Evolutionary conservation across 331 rosid genomes (phyloP).

Genomic region (Rosa hybrid): DNA sequence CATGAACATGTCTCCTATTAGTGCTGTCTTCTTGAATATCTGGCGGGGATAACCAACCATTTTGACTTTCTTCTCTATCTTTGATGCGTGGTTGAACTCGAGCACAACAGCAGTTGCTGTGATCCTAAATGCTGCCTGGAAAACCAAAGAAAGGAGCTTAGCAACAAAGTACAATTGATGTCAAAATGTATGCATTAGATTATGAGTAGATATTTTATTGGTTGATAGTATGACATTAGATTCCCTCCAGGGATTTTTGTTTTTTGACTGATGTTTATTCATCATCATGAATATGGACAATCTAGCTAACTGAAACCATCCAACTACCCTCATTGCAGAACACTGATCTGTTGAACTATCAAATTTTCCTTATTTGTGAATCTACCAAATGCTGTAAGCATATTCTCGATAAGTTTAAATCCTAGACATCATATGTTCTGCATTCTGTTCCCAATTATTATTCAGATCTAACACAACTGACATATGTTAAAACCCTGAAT

Average conservation of each 20-base stretch:
- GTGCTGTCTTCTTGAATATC: conserved; percentile 90
- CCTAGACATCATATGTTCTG: not conserved
- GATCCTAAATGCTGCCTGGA: conserved; percentile 79
- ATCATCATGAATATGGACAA: too few species aligned
- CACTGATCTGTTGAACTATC: too few species aligned
- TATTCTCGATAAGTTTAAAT: too few species aligned
- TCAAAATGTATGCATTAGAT: not conserved
- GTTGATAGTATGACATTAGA: too few species aligned
- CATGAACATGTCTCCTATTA: conserved; percentile 86
- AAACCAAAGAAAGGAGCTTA: conserved; percentile 30
- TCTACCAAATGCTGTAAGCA: too few species aligned
- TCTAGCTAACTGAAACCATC: too few species aligned
- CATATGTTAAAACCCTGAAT: not conserved
- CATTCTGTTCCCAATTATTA: not conserved
- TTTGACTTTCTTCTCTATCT: conserved; percentile 82
- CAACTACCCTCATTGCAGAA: too few species aligned
- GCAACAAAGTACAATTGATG: too few species aligned
- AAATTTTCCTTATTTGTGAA: too few species aligned
- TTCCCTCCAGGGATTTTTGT: too few species aligned
- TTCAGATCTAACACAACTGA: not conserved
- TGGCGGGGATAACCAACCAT: conserved; percentile 87
- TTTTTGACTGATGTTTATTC: too few species aligned
- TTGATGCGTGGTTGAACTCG: conserved; percentile 76
- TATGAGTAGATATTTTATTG: too few species aligned
- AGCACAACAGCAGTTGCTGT: conserved; percentile 87